These are phyloP conservation scores for Pyricularia pennisetigena DNA, from an alignment of 2,329 filamentous ascomycete species.

Conservation along the genomic window DNA sequence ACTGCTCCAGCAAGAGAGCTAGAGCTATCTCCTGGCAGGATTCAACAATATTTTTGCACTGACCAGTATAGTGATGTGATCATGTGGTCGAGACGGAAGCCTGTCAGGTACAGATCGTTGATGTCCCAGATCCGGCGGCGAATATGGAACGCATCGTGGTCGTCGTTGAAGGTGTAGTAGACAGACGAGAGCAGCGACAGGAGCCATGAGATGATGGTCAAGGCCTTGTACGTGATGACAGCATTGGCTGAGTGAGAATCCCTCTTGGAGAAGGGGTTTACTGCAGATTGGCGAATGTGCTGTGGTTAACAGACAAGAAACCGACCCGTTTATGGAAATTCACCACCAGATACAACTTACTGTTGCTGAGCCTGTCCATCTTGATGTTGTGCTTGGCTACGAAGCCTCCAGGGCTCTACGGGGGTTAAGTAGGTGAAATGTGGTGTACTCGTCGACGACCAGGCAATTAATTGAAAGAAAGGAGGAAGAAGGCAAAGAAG, in stretches of 20 bases:
- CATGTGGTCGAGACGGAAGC: constrained; percentile 63
- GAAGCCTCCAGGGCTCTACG: neutral
- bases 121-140: constrained; percentile 65
- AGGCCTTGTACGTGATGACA: constrained; percentile 64
- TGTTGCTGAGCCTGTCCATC: constrained; percentile 6
- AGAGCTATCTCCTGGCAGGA: no score
- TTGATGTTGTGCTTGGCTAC: neutral
- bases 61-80: constrained; percentile 69
- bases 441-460: neutral
- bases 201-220: constrained; percentile 66
- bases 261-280: constrained; percentile 67
- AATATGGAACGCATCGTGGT: constrained; percentile 49
- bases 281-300: constrained; percentile 24
- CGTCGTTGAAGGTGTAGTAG: constrained; percentile 61
- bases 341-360: constrained; percentile 6
- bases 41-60: constrained; percentile 9
- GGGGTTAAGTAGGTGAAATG: neutral
- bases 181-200: constrained; percentile 61
- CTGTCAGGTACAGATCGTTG: constrained; percentile 56
- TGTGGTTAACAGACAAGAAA: neutral
- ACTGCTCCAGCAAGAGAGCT: neutral
- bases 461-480: neutral
- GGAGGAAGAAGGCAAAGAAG: neutral
- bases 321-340: neutral
- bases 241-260: constrained; percentile 52